phyloP scores from a whole-genome alignment of 169 alveolate species.

The Miamiensis avidus region DNA sequence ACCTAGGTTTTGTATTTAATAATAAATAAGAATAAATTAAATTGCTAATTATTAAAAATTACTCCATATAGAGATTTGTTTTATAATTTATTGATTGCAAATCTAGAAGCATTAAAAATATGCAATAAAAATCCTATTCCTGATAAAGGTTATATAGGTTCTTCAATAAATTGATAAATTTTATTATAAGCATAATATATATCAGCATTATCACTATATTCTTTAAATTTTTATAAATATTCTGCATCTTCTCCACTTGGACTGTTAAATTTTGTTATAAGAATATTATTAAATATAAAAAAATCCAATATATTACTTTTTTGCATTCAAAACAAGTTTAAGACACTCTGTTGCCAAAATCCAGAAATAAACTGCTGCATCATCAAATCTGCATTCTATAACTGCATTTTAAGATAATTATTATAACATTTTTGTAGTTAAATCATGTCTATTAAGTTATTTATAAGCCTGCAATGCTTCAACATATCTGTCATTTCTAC shows the following conservation, averaged over 20 bases:
- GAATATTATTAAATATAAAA: no score
- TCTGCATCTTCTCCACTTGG: conserved; percentile 60
- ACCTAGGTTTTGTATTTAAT: not conserved
- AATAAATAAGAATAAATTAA: no score
- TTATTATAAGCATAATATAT: conserved; percentile 76
- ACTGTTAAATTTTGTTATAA: not conserved
- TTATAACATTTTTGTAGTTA: conserved; percentile 76
- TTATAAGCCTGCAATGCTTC: conserved; percentile 89
- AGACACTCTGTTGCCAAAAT: conserved; percentile 76
- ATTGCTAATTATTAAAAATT: not conserved
- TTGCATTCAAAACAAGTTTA: conserved; percentile 27
- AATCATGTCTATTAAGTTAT: conserved; percentile 82
- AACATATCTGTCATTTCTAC: conserved; percentile 82
- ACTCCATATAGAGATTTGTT: conserved; percentile 63
- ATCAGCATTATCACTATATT: conserved; percentile 67
- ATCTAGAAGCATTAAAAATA: conserved; percentile 77
- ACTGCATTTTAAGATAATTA: conserved; percentile 83
- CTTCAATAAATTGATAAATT: conserved; percentile 77
- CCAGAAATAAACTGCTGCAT: conserved; percentile 80
- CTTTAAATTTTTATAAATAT: conserved; percentile 63
- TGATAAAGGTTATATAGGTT: conserved; percentile 70
- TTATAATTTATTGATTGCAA: conserved; percentile 71
- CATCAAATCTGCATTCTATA: conserved; percentile 80
- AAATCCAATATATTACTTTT: not conserved
- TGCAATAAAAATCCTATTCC: conserved; percentile 69